Evolutionary conservation across 2,329 filamentous ascomycete genomes (phyloP), one percentile per base, ranked within the genome.

Genomic region (Hirsutella rhossiliensis): DNA sequence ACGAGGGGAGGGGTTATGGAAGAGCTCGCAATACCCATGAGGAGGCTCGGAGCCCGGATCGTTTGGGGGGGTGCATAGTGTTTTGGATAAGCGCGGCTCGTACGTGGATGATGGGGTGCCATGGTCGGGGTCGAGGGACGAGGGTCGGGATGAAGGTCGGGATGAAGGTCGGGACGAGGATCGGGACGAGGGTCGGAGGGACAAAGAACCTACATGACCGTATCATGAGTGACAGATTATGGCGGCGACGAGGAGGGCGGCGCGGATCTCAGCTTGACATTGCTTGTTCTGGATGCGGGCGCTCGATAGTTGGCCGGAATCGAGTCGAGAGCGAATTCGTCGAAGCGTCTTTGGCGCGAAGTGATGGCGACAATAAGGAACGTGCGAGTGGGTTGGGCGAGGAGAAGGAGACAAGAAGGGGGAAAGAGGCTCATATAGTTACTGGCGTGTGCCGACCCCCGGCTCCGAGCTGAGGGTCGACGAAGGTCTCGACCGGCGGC

Each of bases 401-500:
- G 7, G 15, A 37, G 15, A 11, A 17, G 13, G 15, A 15, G 34
- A 6, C 11, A n/a, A 37, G 15, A 18, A 17, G 18, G n/a, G 18
- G 18, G 18, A 17, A 11, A 37, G 34, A 37, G 2, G 34, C 2
- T 19, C 18, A 17, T 11, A 18, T 15, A 17, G 8, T 15, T 17
- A n/a, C 34, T 17, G 8, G 34, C 18, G 5, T 15, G 11, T 29
- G 28, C 39, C 47, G 42, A 47, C 38, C 43, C 49, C 50, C 47
- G 41, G 43, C 43, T 41, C 45, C 44, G 47, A 45, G 47, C 48
- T 51, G 45, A 49, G 48, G 48, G 55, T 56, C 55, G 39, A 56
- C 54, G 34, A 46, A 30, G 53, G 53, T 54, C 55, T 57, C 52
- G 55, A 57, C 50, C 54, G 48, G n/a, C 34, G 15, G n/a, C 6